Conservation (phyloP, 805 yeast genomes). For the Priceomyces castillae region DNA sequence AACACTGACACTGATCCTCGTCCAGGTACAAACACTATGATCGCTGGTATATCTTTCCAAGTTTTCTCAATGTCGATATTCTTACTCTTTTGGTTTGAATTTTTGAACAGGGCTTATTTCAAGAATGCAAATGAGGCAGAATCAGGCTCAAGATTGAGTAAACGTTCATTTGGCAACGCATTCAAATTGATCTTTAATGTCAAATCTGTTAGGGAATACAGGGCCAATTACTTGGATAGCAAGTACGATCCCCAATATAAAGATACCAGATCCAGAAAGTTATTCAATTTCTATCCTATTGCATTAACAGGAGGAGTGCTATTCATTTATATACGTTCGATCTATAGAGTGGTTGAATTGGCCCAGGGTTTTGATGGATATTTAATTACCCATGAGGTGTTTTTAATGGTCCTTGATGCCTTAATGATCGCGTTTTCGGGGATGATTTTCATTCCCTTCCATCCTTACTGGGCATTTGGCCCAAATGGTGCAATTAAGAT, state of each 20-base stretch:
- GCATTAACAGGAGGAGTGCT: slow-evolving; percentile 32
- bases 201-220: slow-evolving; percentile 21
- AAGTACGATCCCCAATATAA: slow-evolving; percentile 28
- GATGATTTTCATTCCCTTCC: slow-evolving; percentile 35
- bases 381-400: slow-evolving; percentile 35
- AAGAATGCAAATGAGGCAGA: slow-evolving; percentile 12
- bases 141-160: slow-evolving; percentile 15
- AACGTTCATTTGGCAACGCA: slow-evolving; percentile 22
- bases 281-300: slow-evolving; percentile 32
- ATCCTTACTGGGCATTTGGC: slow-evolving; percentile 38
- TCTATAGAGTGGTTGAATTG: slow-evolving; percentile 41
- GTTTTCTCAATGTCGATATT: slow-evolving; percentile 39
- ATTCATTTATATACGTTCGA: slow-evolving; percentile 33
- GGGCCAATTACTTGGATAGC: slow-evolving; percentile 22
- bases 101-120: slow-evolving; percentile 31
- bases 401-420: slow-evolving; percentile 38
- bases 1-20: slow-evolving; percentile 17
- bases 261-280: slow-evolving; percentile 21
- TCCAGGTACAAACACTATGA: slow-evolving; percentile 37
- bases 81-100: slow-evolving; percentile 35
- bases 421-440: slow-evolving; percentile 37
- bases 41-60: slow-evolving; percentile 39
- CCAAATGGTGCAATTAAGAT: slow-evolving; percentile 21
- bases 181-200: slow-evolving; percentile 28
- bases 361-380: slow-evolving; percentile 38